These are phyloP conservation scores for Petunia axillaris DNA, from an alignment of 257 asterid genomes.

Conservation along the genomic window DNA sequence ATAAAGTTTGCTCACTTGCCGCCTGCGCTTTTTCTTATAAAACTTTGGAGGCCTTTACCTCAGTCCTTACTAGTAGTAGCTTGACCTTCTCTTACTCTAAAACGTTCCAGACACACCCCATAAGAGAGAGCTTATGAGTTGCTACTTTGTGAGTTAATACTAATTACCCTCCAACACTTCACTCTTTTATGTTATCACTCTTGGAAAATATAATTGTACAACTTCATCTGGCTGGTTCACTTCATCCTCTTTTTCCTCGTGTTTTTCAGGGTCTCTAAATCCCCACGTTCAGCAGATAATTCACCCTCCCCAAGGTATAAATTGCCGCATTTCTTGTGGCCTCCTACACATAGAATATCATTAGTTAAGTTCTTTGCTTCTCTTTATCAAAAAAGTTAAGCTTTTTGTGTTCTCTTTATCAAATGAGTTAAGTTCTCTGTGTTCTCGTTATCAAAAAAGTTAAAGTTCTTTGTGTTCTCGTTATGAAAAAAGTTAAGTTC, in stretches of 20 bases:
- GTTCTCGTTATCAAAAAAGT: no score
- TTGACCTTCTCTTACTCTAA: background rate
- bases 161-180: background rate
- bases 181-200: background rate
- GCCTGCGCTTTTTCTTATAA: background rate
- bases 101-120: background rate
- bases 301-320: slow-evolving; percentile 62
- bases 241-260: slow-evolving; percentile 1
- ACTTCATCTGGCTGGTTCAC: slow-evolving; percentile 17
- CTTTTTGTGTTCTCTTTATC: no score
- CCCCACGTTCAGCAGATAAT: slow-evolving; percentile 64
- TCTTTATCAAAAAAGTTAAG: no score
- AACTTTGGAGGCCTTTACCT: background rate
- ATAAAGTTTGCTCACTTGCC: background rate
- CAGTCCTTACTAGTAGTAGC: background rate
- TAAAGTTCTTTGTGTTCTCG: no score
- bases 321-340: background rate
- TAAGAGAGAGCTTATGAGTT: background rate
- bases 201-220: background rate
- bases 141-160: background rate
- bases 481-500: slow-evolving; percentile 4
- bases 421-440: no score
- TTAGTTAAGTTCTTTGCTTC: slow-evolving; percentile 22
- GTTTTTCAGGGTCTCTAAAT: slow-evolving; percentile 57
- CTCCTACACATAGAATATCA: slow-evolving; percentile 3